These are phyloP conservation scores for Globisporangium cystogenes DNA, from an alignment of 352 stramenopile species.

Conservation along the genomic window DNA sequence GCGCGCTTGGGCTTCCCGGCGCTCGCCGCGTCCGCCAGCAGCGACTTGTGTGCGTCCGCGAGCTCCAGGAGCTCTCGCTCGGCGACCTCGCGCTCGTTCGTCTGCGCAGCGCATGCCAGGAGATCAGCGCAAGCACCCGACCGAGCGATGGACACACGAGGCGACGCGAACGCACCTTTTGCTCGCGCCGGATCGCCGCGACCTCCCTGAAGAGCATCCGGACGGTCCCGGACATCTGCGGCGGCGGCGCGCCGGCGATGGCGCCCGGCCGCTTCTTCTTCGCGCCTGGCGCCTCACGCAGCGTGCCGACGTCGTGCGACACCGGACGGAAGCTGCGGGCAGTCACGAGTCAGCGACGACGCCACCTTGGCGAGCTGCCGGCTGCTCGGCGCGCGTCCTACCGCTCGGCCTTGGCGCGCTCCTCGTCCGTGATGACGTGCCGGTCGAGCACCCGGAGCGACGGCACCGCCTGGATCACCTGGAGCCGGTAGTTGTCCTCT, in stretches of 20 bases:
- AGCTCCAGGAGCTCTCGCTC: conserved; percentile 43
- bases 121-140: too few relatives aligned
- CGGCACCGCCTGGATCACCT: conserved; percentile 71
- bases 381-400: background rate
- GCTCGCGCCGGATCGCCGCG: conserved; percentile 34
- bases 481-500: conserved; percentile 82
- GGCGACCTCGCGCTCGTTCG: conserved; percentile 18
- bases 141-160: too few relatives aligned
- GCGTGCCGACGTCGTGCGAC: background rate
- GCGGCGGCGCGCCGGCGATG: conserved; percentile 26
- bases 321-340: conserved; percentile 5
- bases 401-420: conserved; percentile 37
- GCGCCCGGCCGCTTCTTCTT: conserved; percentile 15
- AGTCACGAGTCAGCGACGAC: background rate
- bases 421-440: conserved; percentile 72
- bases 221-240: conserved; percentile 58
- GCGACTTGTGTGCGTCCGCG: conserved; percentile 23
- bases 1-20: conserved; percentile 5
- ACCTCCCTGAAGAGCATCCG: conserved; percentile 71
- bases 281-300: background rate
- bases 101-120: too few relatives aligned
- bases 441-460: conserved; percentile 74
- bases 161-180: conserved; percentile 18
- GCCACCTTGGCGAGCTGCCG: background rate
- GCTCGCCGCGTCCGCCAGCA: conserved; percentile 8